These are phyloP conservation scores for Acacia pycnantha DNA, from an alignment of 331 rosid species.

Conservation along the genomic window DNA sequence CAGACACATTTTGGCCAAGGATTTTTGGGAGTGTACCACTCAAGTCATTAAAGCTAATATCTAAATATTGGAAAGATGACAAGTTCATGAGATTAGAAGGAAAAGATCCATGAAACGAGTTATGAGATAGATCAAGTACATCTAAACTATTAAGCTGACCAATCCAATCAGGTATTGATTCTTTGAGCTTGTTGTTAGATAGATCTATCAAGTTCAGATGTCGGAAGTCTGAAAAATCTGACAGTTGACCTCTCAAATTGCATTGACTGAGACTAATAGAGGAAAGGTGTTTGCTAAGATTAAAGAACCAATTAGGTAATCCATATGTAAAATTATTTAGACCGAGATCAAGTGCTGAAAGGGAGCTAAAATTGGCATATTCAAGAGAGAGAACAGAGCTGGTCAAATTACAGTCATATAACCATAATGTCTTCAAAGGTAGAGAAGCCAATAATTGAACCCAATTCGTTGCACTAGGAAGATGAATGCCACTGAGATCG, in stretches of 20 bases:
- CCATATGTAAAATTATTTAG: not conserved
- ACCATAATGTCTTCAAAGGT: accelerated
- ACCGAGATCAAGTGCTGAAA: not conserved
- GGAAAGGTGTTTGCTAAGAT: not conserved
- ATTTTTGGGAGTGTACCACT: not conserved
- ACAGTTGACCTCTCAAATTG: not conserved
- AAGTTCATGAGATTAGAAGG: not conserved
- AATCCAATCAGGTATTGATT: too few relatives aligned
- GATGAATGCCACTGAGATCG: not conserved
- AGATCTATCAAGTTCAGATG: accelerated
- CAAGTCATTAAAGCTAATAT: not conserved
- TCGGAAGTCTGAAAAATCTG: not conserved
- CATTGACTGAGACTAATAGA: not conserved
- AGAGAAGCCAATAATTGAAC: not conserved
- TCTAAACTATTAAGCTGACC: too few relatives aligned
- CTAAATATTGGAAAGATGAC: not conserved
- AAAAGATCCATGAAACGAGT: not conserved
- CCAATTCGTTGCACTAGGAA: not conserved
- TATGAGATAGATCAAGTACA: too few relatives aligned
- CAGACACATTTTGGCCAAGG: not conserved
- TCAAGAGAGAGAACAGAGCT: not conserved
- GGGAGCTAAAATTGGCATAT: not conserved
- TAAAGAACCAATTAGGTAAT: not conserved
- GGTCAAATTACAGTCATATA: not conserved
- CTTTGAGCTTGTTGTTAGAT: too few relatives aligned